phyloP scores from a whole-genome alignment of 192 early-diverging fungal species.

The Backusella liffmaniae region DNA sequence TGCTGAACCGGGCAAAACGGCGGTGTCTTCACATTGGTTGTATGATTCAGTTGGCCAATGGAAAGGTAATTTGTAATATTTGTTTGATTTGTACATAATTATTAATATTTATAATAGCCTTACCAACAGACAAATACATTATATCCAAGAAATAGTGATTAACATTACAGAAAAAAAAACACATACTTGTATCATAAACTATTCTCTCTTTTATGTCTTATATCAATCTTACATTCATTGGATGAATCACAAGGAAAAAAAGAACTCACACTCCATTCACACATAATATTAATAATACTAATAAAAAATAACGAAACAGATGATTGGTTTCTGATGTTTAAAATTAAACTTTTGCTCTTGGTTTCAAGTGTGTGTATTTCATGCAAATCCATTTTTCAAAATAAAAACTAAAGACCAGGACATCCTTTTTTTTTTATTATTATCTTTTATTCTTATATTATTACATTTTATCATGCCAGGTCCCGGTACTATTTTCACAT shows the following conservation, averaged over 20 bases:
- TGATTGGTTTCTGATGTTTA: conserved; percentile 1
- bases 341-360: background rate
- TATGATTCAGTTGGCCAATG: conserved; percentile 14
- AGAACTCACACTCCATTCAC: too few relatives aligned
- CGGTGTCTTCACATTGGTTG: conserved; percentile 6
- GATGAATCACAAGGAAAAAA: too few relatives aligned
- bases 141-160: background rate
- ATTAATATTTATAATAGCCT: background rate
- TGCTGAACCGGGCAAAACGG: background rate
- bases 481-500: conserved; percentile 31
- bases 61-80: background rate
- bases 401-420: background rate
- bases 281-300: background rate
- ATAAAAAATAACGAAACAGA: background rate
- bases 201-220: background rate
- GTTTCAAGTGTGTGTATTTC: background rate
- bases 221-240: background rate
- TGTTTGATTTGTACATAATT: background rate
- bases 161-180: background rate
- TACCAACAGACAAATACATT: background rate
- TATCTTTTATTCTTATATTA: background rate
- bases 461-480: conserved; percentile 29
- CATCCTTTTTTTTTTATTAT: background rate
- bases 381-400: background rate
- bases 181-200: background rate